Base-by-base conservation (phyloP, 2,329 filamentous ascomycete species). In the Plectosphaerella cucumerina region DNA sequence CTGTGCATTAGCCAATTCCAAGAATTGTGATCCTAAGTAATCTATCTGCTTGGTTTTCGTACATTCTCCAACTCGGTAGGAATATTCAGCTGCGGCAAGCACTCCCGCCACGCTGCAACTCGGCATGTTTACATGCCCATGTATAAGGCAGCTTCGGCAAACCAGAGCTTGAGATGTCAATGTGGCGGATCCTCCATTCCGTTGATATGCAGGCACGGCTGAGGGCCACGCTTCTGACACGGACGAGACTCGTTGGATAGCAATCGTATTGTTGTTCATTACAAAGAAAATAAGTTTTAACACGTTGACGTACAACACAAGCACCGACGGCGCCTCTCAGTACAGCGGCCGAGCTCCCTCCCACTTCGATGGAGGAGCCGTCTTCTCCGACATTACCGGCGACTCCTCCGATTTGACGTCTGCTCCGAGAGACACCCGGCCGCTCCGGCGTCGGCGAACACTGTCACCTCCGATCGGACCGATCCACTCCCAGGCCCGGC, bases 401-500 rank as follows among this genome's bases (percentile, higher is more conserved):
- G 51, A 50, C 63, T 70, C 34, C 50, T 74, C 71, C 58, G 66
- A 70, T 39, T 70, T 58, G 22, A 73, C 71, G 26, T 39, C 45
- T 4, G 67, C 59, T 8, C 67, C 69, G 62, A 68, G 73, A 1
- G 78, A 81, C 12, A 76, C 70, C n/a, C 80, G 70, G 2, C 73
- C 77, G 58, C 76, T 82, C 58, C 74, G 75, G 33, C 79, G 71
- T 46, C 76, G 70, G 41, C 76, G 66, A 20, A 65, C 67, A 31
- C 64, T 68, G 33, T 73, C 72, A 17, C 73, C 75, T 17, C 72
- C 67, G 17, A 76, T 71, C 14, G 82, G 80, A 1, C 84, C 84
- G 55, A 87, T 86, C 84, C 84, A 87, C 63, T 87, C 84, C 84
- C 84, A 87, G 1, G 82, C 84, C 23, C 82, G 74, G 23, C 81